These are phyloP conservation scores for Suillus placidus DNA, from an alignment of 768 basidiomycete species.

Conservation along the genomic window DNA sequence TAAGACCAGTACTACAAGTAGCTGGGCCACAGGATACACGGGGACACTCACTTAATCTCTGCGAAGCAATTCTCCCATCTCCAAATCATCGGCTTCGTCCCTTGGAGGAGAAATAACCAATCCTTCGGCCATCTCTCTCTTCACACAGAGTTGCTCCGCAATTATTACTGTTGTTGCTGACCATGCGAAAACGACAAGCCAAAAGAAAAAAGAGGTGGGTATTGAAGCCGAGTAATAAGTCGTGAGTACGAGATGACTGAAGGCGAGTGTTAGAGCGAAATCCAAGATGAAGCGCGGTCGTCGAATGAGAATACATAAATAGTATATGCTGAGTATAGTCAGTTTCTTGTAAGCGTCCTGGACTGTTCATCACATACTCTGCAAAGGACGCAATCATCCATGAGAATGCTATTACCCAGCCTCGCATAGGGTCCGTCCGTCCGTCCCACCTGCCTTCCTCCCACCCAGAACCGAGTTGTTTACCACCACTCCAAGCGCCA, in stretches of 20 bases:
- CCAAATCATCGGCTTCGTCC: constrained; percentile 55
- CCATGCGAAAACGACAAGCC: constrained; percentile 75
- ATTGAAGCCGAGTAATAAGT: constrained; percentile 72
- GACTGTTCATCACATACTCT: constrained; percentile 66
- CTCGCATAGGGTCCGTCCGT: constrained; percentile 74
- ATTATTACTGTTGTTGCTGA: constrained; percentile 74
- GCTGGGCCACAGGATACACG: neutral
- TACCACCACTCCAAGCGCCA: constrained; percentile 82
- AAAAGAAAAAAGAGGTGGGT: constrained; percentile 93
- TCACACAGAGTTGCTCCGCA: constrained; percentile 91
- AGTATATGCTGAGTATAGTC: constrained; percentile 56
- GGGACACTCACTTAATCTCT: constrained; percentile 61
- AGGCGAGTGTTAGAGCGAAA: constrained; percentile 86
- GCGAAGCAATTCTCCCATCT: constrained; percentile 51
- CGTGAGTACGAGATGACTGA: constrained; percentile 92
- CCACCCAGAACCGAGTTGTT: constrained; percentile 63
- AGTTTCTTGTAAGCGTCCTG: constrained; percentile 13
- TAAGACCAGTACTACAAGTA: neutral
- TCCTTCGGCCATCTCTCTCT: constrained; percentile 87
- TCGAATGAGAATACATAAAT: constrained; percentile 84
- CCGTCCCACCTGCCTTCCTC: constrained; percentile 62
- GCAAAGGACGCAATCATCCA: constrained; percentile 84
- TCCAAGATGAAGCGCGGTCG: constrained; percentile 94
- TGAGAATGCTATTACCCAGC: constrained; percentile 87
- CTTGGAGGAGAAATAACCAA: constrained; percentile 53